Conservation (phyloP, 2,329 filamentous ascomycete genomes). For the Harringtonia lauricola region DNA sequence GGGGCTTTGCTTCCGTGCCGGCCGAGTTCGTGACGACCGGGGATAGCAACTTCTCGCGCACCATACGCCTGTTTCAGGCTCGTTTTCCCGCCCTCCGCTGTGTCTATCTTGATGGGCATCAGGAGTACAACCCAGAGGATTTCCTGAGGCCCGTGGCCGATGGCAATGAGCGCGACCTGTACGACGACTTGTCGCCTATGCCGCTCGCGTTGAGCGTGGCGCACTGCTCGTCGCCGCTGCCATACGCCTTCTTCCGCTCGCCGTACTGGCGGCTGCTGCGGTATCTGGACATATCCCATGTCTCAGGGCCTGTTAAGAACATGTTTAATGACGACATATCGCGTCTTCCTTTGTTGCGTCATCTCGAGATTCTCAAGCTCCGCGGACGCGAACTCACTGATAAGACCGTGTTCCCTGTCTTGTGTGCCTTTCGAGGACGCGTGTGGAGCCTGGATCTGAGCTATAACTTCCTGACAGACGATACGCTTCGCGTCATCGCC, state of each 20-base stretch:
- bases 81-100: slow-evolving; percentile 33
- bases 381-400: slow-evolving; percentile 35
- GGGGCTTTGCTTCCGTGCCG: slow-evolving; percentile 27
- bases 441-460: slow-evolving; percentile 49
- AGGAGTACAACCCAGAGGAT: slow-evolving; percentile 29
- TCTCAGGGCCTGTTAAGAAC: slow-evolving; percentile 31
- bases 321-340: slow-evolving; percentile 15
- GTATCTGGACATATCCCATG: slow-evolving; percentile 41
- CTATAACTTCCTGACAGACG: slow-evolving; percentile 40
- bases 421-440: slow-evolving; percentile 23
- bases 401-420: slow-evolving; percentile 18
- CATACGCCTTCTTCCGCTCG: slow-evolving; percentile 26
- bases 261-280: slow-evolving; percentile 28
- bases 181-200: slow-evolving; percentile 7
- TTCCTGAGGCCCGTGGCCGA: slow-evolving; percentile 13
- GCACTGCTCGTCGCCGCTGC: slow-evolving; percentile 27
- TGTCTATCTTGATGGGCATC: slow-evolving; percentile 36
- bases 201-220: slow-evolving; percentile 34
- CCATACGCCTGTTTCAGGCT: slow-evolving; percentile 25
- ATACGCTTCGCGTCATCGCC: slow-evolving; percentile 21
- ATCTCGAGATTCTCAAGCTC: slow-evolving; percentile 41
- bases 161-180: neutral
- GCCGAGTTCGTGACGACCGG: slow-evolving; percentile 29
- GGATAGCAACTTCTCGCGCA: slow-evolving; percentile 25
- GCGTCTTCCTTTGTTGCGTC: slow-evolving; percentile 22